Percentiles rank a stretch among this genome's conserved stretches.
These are phyloP conservation scores for Tinospora cordifolia DNA, from an alignment of 164 flowering plant genomes.

Conservation along the genomic window DNA sequence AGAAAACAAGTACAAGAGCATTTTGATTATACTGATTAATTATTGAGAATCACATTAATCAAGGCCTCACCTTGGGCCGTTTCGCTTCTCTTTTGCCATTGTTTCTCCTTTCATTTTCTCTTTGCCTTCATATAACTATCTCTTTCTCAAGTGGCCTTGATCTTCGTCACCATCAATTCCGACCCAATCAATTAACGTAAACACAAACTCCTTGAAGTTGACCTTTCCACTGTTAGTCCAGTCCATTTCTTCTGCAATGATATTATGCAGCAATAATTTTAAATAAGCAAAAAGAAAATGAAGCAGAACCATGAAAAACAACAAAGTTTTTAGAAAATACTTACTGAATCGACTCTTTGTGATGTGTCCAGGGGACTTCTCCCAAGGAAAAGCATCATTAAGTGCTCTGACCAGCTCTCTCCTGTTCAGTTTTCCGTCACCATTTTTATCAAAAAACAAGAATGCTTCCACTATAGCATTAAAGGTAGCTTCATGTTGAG, in stretches of 20 bases:
- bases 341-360: constrained; percentile 50
- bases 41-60: not conserved
- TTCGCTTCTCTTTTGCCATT: not conserved
- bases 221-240: constrained; percentile 56
- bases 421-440: constrained; percentile 66
- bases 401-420: constrained; percentile 56
- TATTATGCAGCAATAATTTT: constrained; percentile 1
- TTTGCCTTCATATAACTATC: not conserved
- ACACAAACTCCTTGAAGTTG: constrained; percentile 71
- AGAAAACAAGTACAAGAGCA: not conserved
- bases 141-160: constrained; percentile 3
- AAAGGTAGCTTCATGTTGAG: constrained; percentile 48
- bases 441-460: constrained; percentile 66
- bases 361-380: constrained; percentile 57
- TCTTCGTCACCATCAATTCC: constrained; percentile 47
- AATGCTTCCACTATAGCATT: constrained; percentile 61
- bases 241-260: constrained; percentile 83
- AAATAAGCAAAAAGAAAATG: not conserved
- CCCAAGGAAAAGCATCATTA: constrained; percentile 45
- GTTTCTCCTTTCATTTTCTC: not conserved
- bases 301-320: not conserved
- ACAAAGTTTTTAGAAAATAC: constrained; percentile 11
- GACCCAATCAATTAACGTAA: constrained; percentile 60
- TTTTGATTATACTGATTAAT: not conserved
- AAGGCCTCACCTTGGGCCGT: constrained; percentile 1